Evolutionary conservation across 257 asterid species (phyloP).

Genomic region (Datura wrightii): DNA sequence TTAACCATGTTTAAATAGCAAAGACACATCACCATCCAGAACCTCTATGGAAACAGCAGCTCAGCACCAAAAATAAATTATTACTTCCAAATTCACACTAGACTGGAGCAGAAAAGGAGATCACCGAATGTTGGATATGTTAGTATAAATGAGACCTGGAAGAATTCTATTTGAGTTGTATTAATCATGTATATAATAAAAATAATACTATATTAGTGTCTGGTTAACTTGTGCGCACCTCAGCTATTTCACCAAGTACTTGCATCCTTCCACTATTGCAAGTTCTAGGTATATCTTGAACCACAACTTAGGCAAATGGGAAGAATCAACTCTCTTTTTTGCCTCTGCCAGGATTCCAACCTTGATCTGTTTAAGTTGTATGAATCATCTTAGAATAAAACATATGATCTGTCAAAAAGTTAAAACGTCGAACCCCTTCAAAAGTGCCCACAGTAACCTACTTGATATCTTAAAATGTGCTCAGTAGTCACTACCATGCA

Average conservation of each 20-base stretch:
- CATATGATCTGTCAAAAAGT: background rate
- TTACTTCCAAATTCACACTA: background rate
- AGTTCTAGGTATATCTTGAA: background rate
- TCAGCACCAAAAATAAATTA: background rate
- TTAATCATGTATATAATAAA: background rate
- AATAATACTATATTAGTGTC: background rate
- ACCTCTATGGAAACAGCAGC: background rate
- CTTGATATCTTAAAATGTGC: background rate
- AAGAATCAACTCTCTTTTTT: background rate
- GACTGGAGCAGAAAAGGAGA: background rate
- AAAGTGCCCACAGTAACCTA: background rate
- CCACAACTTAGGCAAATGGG: background rate
- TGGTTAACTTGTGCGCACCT: background rate
- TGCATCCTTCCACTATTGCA: background rate
- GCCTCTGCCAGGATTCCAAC: background rate
- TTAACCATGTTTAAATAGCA: background rate
- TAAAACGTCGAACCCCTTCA: background rate
- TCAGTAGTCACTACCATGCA: background rate
- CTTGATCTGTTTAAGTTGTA: conserved; percentile 2
- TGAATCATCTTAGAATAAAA: background rate
- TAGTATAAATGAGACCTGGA: background rate
- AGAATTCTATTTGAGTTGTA: background rate
- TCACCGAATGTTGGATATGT: background rate
- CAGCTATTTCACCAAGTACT: background rate
- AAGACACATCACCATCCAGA: conserved; percentile 16